Conservation (phyloP, 768 basidiomycete species). For the Suillus alpinus region DNA sequence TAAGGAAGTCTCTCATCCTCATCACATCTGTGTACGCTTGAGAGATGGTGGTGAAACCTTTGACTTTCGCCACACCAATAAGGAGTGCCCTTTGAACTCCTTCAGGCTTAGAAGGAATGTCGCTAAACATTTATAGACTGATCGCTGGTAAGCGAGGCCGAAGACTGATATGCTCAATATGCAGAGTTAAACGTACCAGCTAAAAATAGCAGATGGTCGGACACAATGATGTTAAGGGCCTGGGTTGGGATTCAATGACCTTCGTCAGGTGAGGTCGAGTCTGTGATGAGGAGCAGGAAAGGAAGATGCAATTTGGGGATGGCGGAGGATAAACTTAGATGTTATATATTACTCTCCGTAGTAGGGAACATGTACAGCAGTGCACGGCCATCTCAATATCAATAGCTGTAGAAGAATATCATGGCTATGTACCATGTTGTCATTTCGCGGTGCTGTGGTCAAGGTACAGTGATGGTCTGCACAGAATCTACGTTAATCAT, state of each 20-base stretch:
- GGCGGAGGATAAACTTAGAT: too few relatives aligned
- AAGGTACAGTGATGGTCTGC: too few relatives aligned
- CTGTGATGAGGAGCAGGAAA: not conserved
- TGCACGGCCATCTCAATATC: not conserved
- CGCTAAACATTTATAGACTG: not conserved
- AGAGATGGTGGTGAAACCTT: not conserved
- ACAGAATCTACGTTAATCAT: too few relatives aligned
- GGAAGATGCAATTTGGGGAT: not conserved
- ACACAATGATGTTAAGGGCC: too few relatives aligned
- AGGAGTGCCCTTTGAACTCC: constrained; percentile 4
- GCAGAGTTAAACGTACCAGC: not conserved
- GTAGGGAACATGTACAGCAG: not conserved
- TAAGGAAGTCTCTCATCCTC: constrained; percentile 2
- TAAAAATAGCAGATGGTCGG: not conserved
- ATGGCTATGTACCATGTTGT: too few relatives aligned
- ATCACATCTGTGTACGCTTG: constrained; percentile 4
- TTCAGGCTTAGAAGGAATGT: not conserved
- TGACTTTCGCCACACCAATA: not conserved
- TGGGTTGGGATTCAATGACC: too few relatives aligned
- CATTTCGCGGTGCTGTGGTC: too few relatives aligned
- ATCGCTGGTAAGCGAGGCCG: not conserved
- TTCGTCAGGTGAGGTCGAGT: not conserved
- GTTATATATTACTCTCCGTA: not conserved
- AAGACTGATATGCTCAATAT: not conserved
- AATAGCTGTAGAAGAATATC: not conserved